Evolutionary conservation across 106 monocot species (phyloP), one percentile per base, ranked within the genome.

Genomic region (Dioscorea alata): DNA sequence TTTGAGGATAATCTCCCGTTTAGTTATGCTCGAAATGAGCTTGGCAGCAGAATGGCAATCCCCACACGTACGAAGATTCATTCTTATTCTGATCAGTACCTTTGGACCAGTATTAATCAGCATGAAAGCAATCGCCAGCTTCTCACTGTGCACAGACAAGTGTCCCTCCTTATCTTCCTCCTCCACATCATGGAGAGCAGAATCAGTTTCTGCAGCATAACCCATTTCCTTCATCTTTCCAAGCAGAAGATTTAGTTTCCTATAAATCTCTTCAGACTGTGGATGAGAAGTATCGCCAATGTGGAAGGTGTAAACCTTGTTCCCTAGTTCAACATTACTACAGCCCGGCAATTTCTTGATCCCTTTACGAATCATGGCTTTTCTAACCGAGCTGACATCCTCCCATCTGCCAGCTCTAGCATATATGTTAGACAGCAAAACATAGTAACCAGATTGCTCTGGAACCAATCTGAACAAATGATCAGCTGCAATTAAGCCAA

Each of bases 131-230:
- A 88, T 85, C 8, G 88, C 92, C 22, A 92, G 76, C 76, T 92
- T 92, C 70, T 92, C 88, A 49, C 88, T 85, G 65, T 92, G 92
- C 12, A 79, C 80, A 16, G 78, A 70, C 20, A 92, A 85, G 65
- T 92, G 92, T 13, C 82, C 74, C 52, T 80, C 92, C 68, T 87
- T 92, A 71, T 92, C 92, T 64, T 92, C 92, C 63, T 90, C 90
- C 73, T 92, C 92, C 19, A 92, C 80, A 75, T 88, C 92, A 70
- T 93, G 92, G 15, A 93, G 76, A 50, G 92, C 83, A 66, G 79
- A 35, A 52, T 83, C 83, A 6, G 61, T 78, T 22, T 81, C 83
- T 8, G 86, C 72, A 24, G 57, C 70, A 69, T 85, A 93, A 23
- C 93, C 93, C 2, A 70, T 66, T 57, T 88, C 89, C 72, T 79